These are phyloP conservation scores for Sisymbrium irio DNA, from an alignment of 345 rosid species.

Conservation along the genomic window DNA sequence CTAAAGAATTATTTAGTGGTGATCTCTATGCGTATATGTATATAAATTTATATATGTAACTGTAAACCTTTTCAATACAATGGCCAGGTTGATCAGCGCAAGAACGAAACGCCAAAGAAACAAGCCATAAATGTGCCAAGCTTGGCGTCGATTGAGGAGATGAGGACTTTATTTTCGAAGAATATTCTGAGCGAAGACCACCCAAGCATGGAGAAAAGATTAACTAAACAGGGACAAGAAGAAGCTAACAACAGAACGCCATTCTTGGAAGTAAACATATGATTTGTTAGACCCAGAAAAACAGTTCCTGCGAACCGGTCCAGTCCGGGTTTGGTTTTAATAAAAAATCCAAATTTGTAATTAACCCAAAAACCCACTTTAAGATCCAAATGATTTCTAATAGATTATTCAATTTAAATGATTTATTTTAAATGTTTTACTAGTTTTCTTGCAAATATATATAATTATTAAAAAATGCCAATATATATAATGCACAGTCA, in stretches of 20 bases:
- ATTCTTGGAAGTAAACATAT: constrained; percentile 58
- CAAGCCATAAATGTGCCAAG: constrained; percentile 59
- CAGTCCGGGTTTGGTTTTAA: too few species aligned
- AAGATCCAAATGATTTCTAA: too few species aligned
- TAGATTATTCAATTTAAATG: too few species aligned
- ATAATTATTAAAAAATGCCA: too few species aligned
- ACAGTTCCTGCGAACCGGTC: neutral
- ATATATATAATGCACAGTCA: too few species aligned
- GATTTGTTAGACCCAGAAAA: neutral
- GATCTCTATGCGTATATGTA: neutral
- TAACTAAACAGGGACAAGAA: constrained; percentile 39
- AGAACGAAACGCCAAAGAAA: constrained; percentile 50
- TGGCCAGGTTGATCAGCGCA: constrained; percentile 59
- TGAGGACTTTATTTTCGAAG: constrained; percentile 41
- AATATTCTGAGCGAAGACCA: constrained; percentile 25
- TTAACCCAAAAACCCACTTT: too few species aligned
- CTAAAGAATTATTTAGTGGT: neutral
- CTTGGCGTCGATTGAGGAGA: constrained; percentile 63
- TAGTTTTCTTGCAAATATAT: too few species aligned
- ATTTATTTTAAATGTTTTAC: too few species aligned
- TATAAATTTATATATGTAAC: neutral
- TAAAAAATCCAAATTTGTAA: too few species aligned
- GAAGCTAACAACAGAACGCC: constrained; percentile 63
- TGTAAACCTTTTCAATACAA: neutral
- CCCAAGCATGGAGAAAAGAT: constrained; percentile 27